A percentile compares a stretch with the other conserved stretches of the same genome.
Conservation (phyloP, 257 asterid species). For the Craterostigma plantagineum region DNA sequence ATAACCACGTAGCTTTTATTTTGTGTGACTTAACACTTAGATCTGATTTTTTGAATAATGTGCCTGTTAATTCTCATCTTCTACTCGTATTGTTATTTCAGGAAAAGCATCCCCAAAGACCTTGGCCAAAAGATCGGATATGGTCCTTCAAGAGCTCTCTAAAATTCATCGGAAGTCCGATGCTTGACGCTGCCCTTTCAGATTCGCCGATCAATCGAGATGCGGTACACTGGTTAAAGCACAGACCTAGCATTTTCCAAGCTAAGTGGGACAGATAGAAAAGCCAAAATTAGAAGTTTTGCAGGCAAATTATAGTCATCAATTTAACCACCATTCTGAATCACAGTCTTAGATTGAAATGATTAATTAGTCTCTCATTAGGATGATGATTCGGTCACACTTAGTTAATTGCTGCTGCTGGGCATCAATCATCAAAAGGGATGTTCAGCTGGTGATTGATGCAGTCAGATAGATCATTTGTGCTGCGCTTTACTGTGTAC, state of each 20-base stretch:
- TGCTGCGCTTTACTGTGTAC: too few relatives aligned
- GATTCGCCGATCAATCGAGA: conserved; percentile 48
- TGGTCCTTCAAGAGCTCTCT: conserved; percentile 66
- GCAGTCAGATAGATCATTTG: too few relatives aligned
- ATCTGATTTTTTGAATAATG: background rate
- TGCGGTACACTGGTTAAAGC: conserved; percentile 78
- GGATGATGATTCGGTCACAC: too few relatives aligned
- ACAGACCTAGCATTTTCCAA: conserved; percentile 59
- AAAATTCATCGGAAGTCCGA: conserved; percentile 69
- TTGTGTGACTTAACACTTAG: background rate
- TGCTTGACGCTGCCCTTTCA: conserved; percentile 56
- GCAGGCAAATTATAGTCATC: too few relatives aligned
- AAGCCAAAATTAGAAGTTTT: too few relatives aligned
- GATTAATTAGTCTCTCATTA: too few relatives aligned
- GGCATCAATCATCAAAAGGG: too few relatives aligned
- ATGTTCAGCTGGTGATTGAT: too few relatives aligned
- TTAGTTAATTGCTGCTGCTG: too few relatives aligned
- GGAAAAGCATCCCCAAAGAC: conserved; percentile 85
- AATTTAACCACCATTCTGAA: too few relatives aligned
- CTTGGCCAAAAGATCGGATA: conserved; percentile 85
- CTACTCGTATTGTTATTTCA: conserved; percentile 10
- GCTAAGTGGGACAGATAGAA: conserved; percentile 71
- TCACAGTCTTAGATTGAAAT: too few relatives aligned
- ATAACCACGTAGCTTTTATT: background rate
- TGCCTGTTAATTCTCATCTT: background rate